Percentiles rank a stretch among this genome's conserved stretches.
Evolutionary conservation across 441 rosid genomes (phyloP).

Genomic region (Adansonia grandidieri): DNA sequence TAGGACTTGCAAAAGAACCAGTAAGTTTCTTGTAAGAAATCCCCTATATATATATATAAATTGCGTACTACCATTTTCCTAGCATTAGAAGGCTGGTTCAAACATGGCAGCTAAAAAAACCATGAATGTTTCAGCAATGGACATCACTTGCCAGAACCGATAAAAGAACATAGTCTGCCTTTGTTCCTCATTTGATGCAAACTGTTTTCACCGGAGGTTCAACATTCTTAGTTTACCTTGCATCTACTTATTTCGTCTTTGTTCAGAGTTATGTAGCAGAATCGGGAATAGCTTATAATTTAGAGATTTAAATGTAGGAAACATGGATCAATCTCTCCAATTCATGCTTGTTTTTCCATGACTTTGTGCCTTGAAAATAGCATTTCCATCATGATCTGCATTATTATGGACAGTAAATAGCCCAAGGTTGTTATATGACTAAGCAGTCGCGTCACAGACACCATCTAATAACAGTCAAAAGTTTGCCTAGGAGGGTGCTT

Average conservation of each 20-base stretch:
- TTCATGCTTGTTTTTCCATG: background rate
- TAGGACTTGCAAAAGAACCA: background rate
- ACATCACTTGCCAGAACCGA: background rate
- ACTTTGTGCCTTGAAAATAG: background rate
- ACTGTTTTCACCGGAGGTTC: too few species aligned
- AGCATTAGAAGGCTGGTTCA: background rate
- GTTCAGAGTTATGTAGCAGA: too few species aligned
- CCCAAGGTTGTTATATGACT: constrained; percentile 22
- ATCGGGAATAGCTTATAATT: too few species aligned
- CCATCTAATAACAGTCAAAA: constrained; percentile 34
- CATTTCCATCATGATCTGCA: background rate
- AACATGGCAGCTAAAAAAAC: background rate
- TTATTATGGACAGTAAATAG: constrained; percentile 8
- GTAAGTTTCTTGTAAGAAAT: background rate
- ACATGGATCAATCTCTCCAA: too few species aligned
- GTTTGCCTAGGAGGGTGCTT: constrained; percentile 53
- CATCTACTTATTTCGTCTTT: background rate
- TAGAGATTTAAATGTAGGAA: too few species aligned
- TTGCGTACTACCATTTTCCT: background rate
- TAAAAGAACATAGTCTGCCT: background rate
- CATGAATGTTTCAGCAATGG: background rate
- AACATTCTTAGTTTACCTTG: background rate
- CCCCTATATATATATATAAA: background rate
- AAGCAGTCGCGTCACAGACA: constrained; percentile 22
- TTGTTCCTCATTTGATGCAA: too few species aligned